Conservation (phyloP, 257 asterid species). For the Salvia miltiorrhiza region DNA sequence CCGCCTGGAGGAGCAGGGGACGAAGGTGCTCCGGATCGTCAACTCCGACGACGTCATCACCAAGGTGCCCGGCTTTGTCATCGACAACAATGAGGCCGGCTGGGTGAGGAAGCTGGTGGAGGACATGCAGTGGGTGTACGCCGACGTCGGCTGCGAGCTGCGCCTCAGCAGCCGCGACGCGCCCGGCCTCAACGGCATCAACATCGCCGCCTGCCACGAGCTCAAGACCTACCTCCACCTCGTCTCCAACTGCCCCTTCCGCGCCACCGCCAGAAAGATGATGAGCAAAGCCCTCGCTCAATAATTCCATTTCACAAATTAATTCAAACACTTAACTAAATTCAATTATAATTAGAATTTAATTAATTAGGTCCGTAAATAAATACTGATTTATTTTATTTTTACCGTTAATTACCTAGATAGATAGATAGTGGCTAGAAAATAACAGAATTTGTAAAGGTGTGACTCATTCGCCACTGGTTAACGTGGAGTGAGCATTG, state of each 20-base stretch:
- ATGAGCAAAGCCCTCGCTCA: constrained; percentile 19
- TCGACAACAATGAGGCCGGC: constrained; percentile 35
- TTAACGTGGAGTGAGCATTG: not conserved
- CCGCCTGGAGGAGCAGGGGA: constrained; percentile 62
- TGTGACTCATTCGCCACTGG: constrained; percentile 2
- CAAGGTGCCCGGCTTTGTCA: constrained; percentile 79
- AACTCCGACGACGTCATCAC: constrained; percentile 82
- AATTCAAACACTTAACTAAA: no score
- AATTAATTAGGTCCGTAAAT: no score
- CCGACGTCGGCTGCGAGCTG: constrained; percentile 92
- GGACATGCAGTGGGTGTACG: constrained; percentile 77
- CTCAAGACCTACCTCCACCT: constrained; percentile 78
- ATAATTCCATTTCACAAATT: not conserved
- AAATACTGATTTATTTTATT: no score
- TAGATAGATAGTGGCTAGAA: no score
- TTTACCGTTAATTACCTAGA: not conserved
- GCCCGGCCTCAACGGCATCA: constrained; percentile 37
- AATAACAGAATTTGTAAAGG: not conserved
- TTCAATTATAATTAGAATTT: no score
- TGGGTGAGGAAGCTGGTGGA: constrained; percentile 63
- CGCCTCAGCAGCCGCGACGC: constrained; percentile 83
- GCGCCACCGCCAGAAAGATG: constrained; percentile 65
- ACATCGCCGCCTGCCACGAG: constrained; percentile 76
- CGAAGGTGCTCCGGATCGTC: constrained; percentile 75
- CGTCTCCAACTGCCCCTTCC: constrained; percentile 73